Conservation (phyloP, 2,329 filamentous ascomycete species). For the Aspergillus pseudoviridinutans region DNA sequence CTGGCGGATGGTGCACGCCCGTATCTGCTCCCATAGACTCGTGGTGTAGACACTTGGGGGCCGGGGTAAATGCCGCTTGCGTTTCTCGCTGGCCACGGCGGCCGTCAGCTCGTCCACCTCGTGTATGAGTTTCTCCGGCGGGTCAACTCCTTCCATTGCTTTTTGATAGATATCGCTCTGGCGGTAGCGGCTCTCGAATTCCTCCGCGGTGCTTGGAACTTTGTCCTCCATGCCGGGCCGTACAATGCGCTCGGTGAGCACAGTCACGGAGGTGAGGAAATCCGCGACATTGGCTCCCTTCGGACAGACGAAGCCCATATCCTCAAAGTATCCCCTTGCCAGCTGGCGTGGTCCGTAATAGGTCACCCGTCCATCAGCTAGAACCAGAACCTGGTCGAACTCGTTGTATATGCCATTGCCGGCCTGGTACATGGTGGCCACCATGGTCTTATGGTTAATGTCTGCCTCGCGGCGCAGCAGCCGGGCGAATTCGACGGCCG, state of each 20-base stretch:
- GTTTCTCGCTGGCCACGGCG: constrained; percentile 29
- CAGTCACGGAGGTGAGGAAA: constrained; percentile 62
- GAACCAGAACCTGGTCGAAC: constrained; percentile 65
- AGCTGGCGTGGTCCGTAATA: constrained; percentile 59
- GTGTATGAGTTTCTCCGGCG: constrained; percentile 25
- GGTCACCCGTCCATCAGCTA: constrained; percentile 61
- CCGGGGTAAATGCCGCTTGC: constrained; percentile 29
- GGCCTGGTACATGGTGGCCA: constrained; percentile 65
- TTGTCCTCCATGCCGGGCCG: constrained; percentile 26
- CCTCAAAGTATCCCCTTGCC: constrained; percentile 60
- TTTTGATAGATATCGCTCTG: constrained; percentile 46
- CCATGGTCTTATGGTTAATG: constrained; percentile 53
- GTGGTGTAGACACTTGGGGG: constrained; percentile 29
- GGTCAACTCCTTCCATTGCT: constrained; percentile 48
- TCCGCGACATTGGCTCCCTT: constrained; percentile 62
- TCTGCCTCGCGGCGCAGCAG: constrained; percentile 59
- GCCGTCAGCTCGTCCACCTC: constrained; percentile 28
- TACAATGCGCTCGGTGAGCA: constrained; percentile 47
- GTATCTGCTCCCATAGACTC: constrained; percentile 37
- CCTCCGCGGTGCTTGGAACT: constrained; percentile 31
- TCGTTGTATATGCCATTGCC: constrained; percentile 64
- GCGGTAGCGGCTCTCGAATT: constrained; percentile 49
- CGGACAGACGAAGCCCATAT: constrained; percentile 58
- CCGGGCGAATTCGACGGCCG: constrained; percentile 56
- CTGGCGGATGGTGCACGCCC: constrained; percentile 44